Evolutionary conservation across 2,329 filamentous ascomycete genomes (phyloP).

Genomic region (Colletotrichum siamense): DNA sequence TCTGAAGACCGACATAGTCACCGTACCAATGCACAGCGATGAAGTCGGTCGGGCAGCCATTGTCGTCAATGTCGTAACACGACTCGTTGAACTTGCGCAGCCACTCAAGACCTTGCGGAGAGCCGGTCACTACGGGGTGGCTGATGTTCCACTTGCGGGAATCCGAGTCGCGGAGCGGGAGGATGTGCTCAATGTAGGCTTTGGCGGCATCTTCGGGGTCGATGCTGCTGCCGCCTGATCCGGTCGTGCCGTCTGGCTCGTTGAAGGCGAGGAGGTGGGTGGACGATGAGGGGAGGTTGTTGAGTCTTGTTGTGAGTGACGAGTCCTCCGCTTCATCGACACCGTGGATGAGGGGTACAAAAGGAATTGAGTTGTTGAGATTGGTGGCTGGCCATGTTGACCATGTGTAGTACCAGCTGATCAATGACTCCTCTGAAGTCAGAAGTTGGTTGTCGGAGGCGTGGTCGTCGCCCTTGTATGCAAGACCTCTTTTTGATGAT

Average conservation of each 20-base stretch:
- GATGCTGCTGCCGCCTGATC: conserved; percentile 43
- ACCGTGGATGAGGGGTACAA: conserved; percentile 44
- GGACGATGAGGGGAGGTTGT: conserved; percentile 34
- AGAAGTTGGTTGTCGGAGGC: conserved; percentile 38
- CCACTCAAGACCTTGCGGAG: conserved; percentile 42
- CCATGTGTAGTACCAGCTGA: conserved; percentile 51
- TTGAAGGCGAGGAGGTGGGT: conserved; percentile 46
- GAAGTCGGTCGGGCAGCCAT: conserved; percentile 45
- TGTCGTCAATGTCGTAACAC: conserved; percentile 41
- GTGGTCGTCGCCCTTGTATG: conserved; percentile 18
- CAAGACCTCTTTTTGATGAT: conserved; percentile 15
- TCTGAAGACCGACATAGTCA: conserved; percentile 36
- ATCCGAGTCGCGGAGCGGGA: conserved; percentile 29
- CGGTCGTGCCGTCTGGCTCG: conserved; percentile 45
- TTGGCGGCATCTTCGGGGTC: conserved; percentile 41
- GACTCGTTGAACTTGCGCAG: conserved; percentile 43
- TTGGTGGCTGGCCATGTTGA: conserved; percentile 33
- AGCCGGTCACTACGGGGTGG: conserved; percentile 47
- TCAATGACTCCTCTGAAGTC: conserved; percentile 38
- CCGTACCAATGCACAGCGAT: conserved; percentile 48
- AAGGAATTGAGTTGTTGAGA: conserved; percentile 32
- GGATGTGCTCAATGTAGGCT: conserved; percentile 41
- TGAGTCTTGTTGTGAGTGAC: conserved; percentile 30
- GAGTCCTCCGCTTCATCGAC: conserved; percentile 35
- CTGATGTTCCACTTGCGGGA: conserved; percentile 41